phyloP scores from a whole-genome alignment of 768 basidiomycete species.

The Sarcomyxa edulis region DNA sequence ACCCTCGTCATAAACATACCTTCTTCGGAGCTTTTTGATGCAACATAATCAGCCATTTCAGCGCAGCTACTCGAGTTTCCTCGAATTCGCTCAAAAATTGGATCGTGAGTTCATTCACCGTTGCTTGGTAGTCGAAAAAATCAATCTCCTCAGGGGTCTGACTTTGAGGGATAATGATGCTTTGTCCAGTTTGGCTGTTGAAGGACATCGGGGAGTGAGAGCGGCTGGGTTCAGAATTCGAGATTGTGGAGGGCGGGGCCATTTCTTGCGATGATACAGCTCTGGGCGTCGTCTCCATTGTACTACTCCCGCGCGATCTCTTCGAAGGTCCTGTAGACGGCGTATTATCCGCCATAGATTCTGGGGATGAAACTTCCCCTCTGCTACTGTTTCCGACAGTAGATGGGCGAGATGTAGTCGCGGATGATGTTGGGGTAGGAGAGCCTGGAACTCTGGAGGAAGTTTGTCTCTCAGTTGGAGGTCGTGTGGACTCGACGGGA shows the following conservation, averaged over 20 bases:
- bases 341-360: conserved; percentile 28
- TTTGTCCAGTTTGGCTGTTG: conserved; percentile 32
- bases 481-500: conserved; percentile 44
- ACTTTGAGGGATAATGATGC: conserved; percentile 19
- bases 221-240: conserved; percentile 36
- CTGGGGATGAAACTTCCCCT: conserved; percentile 44
- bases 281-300: conserved; percentile 25
- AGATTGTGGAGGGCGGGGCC: conserved; percentile 13
- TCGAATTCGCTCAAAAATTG: conserved; percentile 96
- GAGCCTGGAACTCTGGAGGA: conserved; percentile 42
- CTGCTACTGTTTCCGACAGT: conserved; percentile 23
- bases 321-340: conserved; percentile 16
- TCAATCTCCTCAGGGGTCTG: conserved; percentile 49
- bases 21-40: conserved; percentile 97
- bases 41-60: conserved; percentile 98
- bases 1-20: conserved; percentile 31
- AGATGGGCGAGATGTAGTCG: conserved; percentile 44
- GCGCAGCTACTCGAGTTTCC: conserved; percentile 89
- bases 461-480: conserved; percentile 15
- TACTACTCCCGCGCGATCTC: conserved; percentile 14
- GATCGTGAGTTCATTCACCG: conserved; percentile 87
- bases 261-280: conserved; percentile 26
- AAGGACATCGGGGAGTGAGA: conserved; percentile 60
- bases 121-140: conserved; percentile 86
- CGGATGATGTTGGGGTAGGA: conserved; percentile 45